Conservation (phyloP, 768 basidiomycete genomes). For the Rubroboletus satanas region DNA sequence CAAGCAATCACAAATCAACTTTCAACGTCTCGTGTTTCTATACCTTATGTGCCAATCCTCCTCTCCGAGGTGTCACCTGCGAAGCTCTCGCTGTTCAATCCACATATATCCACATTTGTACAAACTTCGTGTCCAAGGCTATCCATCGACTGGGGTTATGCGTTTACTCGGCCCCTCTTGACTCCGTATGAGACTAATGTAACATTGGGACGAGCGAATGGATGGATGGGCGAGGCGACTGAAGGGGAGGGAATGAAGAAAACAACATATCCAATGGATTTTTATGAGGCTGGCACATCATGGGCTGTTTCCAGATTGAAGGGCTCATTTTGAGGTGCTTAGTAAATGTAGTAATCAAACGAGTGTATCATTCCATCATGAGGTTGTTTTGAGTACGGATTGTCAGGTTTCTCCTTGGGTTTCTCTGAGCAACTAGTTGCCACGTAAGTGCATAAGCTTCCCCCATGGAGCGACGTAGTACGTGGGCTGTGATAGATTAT, state of each 20-base stretch:
- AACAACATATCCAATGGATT: constrained; percentile 88
- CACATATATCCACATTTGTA: constrained; percentile 83
- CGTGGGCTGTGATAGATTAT: not conserved
- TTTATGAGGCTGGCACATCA: constrained; percentile 78
- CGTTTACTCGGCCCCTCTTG: constrained; percentile 82
- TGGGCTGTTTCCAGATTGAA: constrained; percentile 69
- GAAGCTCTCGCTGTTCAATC: constrained; percentile 80
- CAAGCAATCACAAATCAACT: constrained; percentile 79
- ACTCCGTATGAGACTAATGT: constrained; percentile 93
- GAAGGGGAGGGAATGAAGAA: constrained; percentile 17
- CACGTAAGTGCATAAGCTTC: not conserved
- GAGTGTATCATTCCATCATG: not conserved
- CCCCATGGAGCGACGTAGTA: not conserved
- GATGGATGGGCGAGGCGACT: constrained; percentile 56
- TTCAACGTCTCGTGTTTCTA: constrained; percentile 44
- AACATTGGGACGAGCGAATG: constrained; percentile 59
- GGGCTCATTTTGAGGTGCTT: constrained; percentile 38
- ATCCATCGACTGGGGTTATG: constrained; percentile 98
- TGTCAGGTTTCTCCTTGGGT: no score
- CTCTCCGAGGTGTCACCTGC: constrained; percentile 96
- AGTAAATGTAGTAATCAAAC: not conserved
- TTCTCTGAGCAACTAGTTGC: not conserved
- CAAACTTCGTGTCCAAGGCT: constrained; percentile 96
- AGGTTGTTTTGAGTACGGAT: no score
- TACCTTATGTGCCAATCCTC: constrained; percentile 86